Conservation (phyloP, 768 basidiomycete species). For the Rhizopogon roseolus region DNA sequence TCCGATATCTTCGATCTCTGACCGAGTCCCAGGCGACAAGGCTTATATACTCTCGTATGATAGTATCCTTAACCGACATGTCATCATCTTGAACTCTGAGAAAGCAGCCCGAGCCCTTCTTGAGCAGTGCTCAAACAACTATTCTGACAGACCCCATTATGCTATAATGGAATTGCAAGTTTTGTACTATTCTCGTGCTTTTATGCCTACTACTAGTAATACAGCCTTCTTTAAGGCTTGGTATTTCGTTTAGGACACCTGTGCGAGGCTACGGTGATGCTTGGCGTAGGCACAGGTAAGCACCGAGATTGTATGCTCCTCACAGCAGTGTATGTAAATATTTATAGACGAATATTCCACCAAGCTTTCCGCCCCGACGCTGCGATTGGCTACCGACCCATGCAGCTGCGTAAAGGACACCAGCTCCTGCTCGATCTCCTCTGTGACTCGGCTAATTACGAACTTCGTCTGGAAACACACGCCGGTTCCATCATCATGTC, state of each 20-base stretch:
- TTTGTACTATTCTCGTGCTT: slow-evolving; percentile 3
- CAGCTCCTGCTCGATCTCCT: slow-evolving; percentile 28
- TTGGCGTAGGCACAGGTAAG: slow-evolving; percentile 25
- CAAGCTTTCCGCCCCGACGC: slow-evolving; percentile 12
- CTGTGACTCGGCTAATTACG: slow-evolving; percentile 21
- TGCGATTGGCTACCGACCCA: slow-evolving; percentile 7
- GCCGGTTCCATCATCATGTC: slow-evolving; percentile 32
- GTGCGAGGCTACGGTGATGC: slow-evolving; percentile 29
- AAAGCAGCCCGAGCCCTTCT: slow-evolving; percentile 34
- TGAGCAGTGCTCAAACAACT: slow-evolving; percentile 36
- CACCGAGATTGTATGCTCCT: slow-evolving; percentile 21
- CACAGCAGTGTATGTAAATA: slow-evolving; percentile 32
- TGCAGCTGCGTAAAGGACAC: slow-evolving; percentile 27
- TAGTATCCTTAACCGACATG: slow-evolving; percentile 35
- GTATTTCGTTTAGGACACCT: slow-evolving; percentile 34
- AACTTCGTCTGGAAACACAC: slow-evolving; percentile 22
- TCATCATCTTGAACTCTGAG: slow-evolving; percentile 38
- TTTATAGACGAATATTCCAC: slow-evolving; percentile 22
- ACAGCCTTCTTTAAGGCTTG: slow-evolving; percentile 26
- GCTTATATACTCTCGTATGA: slow-evolving; percentile 38
- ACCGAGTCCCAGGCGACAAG: slow-evolving; percentile 28
- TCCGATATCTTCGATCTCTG: neutral
- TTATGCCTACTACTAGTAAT: neutral
- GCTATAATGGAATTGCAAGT: slow-evolving; percentile 36
- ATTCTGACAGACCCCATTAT: slow-evolving; percentile 33